Base-by-base conservation (phyloP, 1,139 yeast genomes). In the Hansenula sp. region DNA sequence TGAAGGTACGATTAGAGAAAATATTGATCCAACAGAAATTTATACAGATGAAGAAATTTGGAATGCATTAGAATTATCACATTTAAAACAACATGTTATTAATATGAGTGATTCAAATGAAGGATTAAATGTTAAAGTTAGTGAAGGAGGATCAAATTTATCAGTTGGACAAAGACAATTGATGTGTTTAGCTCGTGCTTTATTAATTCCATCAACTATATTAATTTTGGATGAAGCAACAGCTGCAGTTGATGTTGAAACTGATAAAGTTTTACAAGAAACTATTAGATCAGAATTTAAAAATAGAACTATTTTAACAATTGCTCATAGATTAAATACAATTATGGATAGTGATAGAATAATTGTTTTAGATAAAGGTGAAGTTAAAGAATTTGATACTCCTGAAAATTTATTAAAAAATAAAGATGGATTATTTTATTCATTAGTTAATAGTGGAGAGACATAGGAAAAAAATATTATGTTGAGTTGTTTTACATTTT, bases 221-320 rank as follows among this genome's bases (percentile, higher is more conserved):
- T 70, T 89, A 47, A 87, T 89, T 9, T 69, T 90, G 52, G 98
- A 92, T 62, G 98, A 92, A 65, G 97, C 97, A 13, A 90, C 97
- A 4, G 97, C 97, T 2, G 96, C 96, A 2, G 96, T 92, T 38
- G 98, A 92, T 63, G 96, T 89, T 26, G 95, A 89, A 57, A 92
- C 98, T 1, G 98, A 92, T 62, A 69, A 82, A 52, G 75, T 89
- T 34, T 73, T 90, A 39, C 97, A 90, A 65, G 80, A 82, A 54
- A 90, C 97, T 0, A 90, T 90, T 43, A 76, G 97, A 61, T 66
- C 72, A 4, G 95, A 88, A 44, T 90, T 90, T 61, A 79, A 80
- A 53, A 88, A 89, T 49, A 77, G 95, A 60, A 90, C 97, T 0
- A 89, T 92, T 56, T 69, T 92, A 53, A 90, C 97, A 3, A 90